Conservation (phyloP, 495 filamentous ascomycete species). For the Talaromyces ruber region DNA sequence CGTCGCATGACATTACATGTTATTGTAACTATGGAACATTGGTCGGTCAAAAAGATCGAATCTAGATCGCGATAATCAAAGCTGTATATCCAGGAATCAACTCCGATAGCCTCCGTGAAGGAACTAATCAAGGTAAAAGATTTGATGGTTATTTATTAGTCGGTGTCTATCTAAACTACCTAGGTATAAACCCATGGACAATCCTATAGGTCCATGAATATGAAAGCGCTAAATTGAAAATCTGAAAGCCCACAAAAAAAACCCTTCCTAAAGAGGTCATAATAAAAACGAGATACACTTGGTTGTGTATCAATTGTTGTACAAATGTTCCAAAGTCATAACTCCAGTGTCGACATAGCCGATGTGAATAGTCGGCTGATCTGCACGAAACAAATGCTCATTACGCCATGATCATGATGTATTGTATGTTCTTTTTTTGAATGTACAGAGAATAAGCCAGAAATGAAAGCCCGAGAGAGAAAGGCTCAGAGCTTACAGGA, state of each 20-base stretch:
- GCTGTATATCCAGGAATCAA: neutral
- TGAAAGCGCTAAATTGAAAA: neutral
- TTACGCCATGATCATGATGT: constrained; percentile 2
- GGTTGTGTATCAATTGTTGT: too few relatives aligned
- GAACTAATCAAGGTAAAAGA: neutral
- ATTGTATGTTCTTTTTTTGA: neutral
- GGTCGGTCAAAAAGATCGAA: neutral
- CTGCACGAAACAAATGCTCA: neutral
- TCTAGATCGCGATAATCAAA: neutral
- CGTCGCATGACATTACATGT: too few relatives aligned
- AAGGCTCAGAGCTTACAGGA: neutral
- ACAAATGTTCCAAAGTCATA: neutral
- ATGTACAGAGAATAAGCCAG: neutral
- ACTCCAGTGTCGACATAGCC: neutral
- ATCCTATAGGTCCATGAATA: neutral
- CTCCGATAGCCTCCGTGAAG: neutral
- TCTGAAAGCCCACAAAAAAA: too few relatives aligned
- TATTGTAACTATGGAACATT: neutral
- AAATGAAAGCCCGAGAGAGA: neutral
- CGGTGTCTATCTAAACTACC: neutral
- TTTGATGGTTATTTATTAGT: neutral
- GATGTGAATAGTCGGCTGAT: neutral
- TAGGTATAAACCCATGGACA: neutral
- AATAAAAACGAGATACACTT: neutral
- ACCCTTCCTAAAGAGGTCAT: neutral